Evolutionary conservation across 768 basidiomycete genomes (phyloP), one percentile per base, ranked within the genome.

Genomic region (Leccinum rimulosum): DNA sequence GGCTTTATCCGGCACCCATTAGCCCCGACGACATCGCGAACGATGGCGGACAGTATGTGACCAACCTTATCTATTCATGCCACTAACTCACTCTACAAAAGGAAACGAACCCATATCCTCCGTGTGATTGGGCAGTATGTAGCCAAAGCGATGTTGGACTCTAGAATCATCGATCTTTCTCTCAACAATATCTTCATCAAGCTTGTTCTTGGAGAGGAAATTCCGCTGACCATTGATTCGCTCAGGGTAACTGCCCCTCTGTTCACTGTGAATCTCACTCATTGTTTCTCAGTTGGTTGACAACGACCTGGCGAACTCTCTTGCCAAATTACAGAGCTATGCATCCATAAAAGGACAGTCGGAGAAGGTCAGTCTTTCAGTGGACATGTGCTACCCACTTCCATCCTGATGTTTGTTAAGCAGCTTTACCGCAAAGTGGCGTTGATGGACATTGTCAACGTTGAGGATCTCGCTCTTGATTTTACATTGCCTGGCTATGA

Each of bases 401-500:
- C 33, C 7, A 11, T 25, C 11, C 43, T 61, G 28, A 68, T 22
- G 9, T 36, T 6, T 59, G 33, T 51, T 52, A 54, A 58, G 43
- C 38, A 87, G 81, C 74, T 85, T 28, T 76, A 79, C 50, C 79
- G 81, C 60, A 87, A 87, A 66, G 75, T 85, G 51, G 79, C 81
- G 49, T 68, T 80, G 62, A 78, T 85, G 70, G 83, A 87, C 70
- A 74, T 84, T 59, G 78, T 89, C 38, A 85, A 80, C 22, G 78
- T 98, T 17, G 89, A 92, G 62, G 95, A 98, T 68, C 83, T 99
- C 35, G 86, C 90, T 0, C 82, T 99, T 19, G 97, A 99, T 75
- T 99, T 98, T 74, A 98, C 96, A 8, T 80, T 98, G 17, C 97
- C 97, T 9, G 97, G 97, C 14, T 95, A 96, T 69, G 87, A 95